Evolutionary conservation across 2,329 filamentous ascomycete species (phyloP).

Genomic region (Aspergillus puulaauensis): DNA sequence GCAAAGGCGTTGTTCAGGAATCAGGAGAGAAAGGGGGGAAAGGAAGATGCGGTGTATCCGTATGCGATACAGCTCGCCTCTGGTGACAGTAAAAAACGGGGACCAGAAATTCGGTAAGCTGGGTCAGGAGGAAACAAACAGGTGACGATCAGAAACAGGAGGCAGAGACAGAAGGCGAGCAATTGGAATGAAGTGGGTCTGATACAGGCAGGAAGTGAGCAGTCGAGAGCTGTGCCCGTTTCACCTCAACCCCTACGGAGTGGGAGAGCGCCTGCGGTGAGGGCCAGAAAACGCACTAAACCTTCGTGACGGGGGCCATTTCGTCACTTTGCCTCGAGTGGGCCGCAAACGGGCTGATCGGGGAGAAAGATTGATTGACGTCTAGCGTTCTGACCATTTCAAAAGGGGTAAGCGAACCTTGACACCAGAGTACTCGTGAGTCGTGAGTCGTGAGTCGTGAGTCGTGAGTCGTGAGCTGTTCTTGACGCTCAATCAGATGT

Average conservation of each 20-base stretch:
- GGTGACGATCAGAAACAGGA: conserved; percentile 15
- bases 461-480: neutral
- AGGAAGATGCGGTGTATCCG: conserved; percentile 8
- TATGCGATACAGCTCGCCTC: neutral
- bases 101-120: conserved; percentile 1
- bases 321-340: conserved; percentile 16
- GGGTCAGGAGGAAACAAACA: conserved; percentile 7
- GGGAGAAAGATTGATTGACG: conserved; percentile 18
- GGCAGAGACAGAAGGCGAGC: neutral
- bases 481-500: neutral
- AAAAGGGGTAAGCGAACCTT: conserved; percentile 9
- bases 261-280: conserved; percentile 14
- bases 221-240: conserved; percentile 12
- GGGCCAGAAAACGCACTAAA: conserved; percentile 1
- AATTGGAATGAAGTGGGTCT: conserved; percentile 13
- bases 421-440: neutral
- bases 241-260: neutral
- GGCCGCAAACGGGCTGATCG: conserved; percentile 20
- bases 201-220: conserved; percentile 18
- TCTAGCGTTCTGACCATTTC: conserved; percentile 15
- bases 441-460: neutral
- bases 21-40: neutral
- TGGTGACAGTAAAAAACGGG: neutral
- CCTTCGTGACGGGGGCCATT: conserved; percentile 4
- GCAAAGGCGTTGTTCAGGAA: conserved; percentile 7